Conservation (phyloP, 2,329 filamentous ascomycete genomes). For the Neonectria hederae region DNA sequence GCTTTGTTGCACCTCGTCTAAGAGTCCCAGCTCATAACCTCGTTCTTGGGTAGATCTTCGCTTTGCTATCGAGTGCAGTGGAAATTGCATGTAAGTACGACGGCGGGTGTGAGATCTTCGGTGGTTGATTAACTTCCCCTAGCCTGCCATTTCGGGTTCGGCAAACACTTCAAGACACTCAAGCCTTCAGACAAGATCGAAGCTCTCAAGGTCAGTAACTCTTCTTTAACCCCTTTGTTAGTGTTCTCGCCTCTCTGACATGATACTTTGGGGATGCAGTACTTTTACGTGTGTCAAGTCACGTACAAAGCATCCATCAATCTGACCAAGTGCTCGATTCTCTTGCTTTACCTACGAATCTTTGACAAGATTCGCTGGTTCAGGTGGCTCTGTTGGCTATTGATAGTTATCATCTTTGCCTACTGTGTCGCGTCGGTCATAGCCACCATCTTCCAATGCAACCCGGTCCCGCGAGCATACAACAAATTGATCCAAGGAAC, state of each 20-base stretch:
- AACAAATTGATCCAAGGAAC: constrained; percentile 50
- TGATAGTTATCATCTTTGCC: constrained; percentile 38
- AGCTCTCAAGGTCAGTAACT: constrained; percentile 30
- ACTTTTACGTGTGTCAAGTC: constrained; percentile 41
- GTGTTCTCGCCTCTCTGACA: background rate
- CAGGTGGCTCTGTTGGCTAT: constrained; percentile 38
- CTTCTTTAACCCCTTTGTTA: background rate
- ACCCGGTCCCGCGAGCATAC: constrained; percentile 52
- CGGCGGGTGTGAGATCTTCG: background rate
- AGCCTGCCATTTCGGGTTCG: constrained; percentile 41
- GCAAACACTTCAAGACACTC: constrained; percentile 29
- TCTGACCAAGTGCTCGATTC: constrained; percentile 46
- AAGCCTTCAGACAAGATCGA: constrained; percentile 28
- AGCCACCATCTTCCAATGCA: constrained; percentile 43
- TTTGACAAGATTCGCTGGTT: constrained; percentile 43
- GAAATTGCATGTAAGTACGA: constrained; percentile 28
- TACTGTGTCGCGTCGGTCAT: constrained; percentile 43
- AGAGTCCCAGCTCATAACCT: constrained; percentile 1
- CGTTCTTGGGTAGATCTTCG: constrained; percentile 16
- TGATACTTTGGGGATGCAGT: constrained; percentile 17
- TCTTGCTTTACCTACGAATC: constrained; percentile 47
- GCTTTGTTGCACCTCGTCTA: background rate
- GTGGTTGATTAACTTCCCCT: background rate
- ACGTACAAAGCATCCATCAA: constrained; percentile 47
- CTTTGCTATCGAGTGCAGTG: constrained; percentile 27